A percentile compares a stretch with the other conserved stretches of the same genome.
Conservation (phyloP, 768 basidiomycete species). For the Trametes cubensis region DNA sequence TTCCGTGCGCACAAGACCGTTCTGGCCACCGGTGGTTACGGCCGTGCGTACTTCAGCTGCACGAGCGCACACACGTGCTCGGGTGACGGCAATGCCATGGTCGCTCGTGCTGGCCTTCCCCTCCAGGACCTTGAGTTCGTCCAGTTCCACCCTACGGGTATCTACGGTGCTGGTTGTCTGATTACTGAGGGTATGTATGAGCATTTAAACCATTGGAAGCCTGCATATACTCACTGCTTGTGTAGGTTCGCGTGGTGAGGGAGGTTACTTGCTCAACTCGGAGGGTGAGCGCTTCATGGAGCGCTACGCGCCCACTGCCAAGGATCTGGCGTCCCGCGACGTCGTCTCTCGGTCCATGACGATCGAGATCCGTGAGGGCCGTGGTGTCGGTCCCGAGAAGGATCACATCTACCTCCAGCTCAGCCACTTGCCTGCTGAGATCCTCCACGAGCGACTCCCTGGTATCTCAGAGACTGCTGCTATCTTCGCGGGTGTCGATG, state of each 20-base stretch:
- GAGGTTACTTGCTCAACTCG: conserved; percentile 96
- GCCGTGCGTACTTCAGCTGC: conserved; percentile 97
- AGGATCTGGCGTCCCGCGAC: conserved; percentile 98
- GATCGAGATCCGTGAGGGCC: conserved; percentile 96
- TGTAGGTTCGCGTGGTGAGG: conserved; percentile 95
- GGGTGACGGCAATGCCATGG: conserved; percentile 99
- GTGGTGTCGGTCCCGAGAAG: conserved; percentile 97
- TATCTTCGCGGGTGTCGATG: conserved; percentile 98
- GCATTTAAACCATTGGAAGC: not conserved
- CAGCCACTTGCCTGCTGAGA: conserved; percentile 93
- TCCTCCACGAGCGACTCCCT: conserved; percentile 94
- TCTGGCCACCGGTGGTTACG: conserved; percentile 97
- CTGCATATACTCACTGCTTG: conserved; percentile 8
- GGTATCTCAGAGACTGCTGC: conserved; percentile 99
- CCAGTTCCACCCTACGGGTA: conserved; percentile 99
- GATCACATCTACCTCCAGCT: conserved; percentile 97
- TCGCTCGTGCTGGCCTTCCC: conserved; percentile 92
- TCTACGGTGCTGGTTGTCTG: conserved; percentile 98
- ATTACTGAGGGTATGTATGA: conserved; percentile 85
- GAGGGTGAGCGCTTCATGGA: conserved; percentile 99
- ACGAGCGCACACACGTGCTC: conserved; percentile 99
- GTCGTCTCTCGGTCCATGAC: conserved; percentile 99
- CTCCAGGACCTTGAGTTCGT: conserved; percentile 98
- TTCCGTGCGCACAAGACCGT: conserved; percentile 99
- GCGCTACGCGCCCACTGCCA: conserved; percentile 98